Base-by-base conservation (phyloP, 2,329 filamentous ascomycete genomes). In the Chaetomium sp. region DNA sequence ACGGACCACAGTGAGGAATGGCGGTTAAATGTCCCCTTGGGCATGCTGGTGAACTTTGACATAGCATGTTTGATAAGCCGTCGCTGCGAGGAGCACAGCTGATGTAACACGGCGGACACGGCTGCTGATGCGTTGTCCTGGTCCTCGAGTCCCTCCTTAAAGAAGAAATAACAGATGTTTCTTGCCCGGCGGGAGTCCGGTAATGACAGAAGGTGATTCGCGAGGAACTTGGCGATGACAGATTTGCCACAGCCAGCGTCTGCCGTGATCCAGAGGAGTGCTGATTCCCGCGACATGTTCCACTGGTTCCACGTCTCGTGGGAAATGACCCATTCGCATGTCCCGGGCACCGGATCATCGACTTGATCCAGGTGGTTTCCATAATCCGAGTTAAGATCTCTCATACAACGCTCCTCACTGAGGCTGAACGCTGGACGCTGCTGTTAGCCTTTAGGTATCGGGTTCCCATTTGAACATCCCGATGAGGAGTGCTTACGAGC, bases 111-210 rank as follows among this genome's bases (percentile, higher is more conserved):
- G 10, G 42, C 42, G 42, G 42, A 45, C 42, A 45, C 42, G 42
- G 42, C 42, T 45, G 42, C 42, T 45, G 42, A 45, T 45, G 42
- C 42, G 42, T 45, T 45, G 42, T 45, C 42, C 42, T 45, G 42
- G 42, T 45, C 42, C 42, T 45, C 42, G 42, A 45, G 42, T 45
- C 42, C 42, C 6, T 45, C 42, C n/a, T 45, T 45, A 16, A 45
- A 45, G n/a, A 45, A 45, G 42, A 45, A 45, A 45, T 45, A 45
- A 45, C 42, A 45, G 42, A 45, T 45, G 42, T 45, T 45, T 10
- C n/a, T 45, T 45, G 42, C n/a, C 42, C n/a, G 42, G 42, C 42
- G n/a, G n/a, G n/a, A 45, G 10, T n/a, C 4, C n/a, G 33, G 33
- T 35, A 35, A 7, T 10, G 33, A 35, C 33, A 35, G 33, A 35